Conservation (phyloP, 805 yeast species). For the Yarrowia sp. region DNA sequence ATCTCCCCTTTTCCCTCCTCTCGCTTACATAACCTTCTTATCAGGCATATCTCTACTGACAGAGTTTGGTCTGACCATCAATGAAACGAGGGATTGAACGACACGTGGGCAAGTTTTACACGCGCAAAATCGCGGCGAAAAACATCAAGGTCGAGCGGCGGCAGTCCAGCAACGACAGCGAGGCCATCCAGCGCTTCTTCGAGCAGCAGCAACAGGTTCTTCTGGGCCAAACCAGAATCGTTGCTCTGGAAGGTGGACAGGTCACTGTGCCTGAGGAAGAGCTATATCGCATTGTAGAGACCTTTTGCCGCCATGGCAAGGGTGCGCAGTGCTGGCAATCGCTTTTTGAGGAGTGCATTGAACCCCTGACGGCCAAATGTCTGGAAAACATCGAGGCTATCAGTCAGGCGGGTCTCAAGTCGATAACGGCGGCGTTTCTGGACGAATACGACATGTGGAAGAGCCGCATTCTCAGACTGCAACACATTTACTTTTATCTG, state of each 20-base stretch:
- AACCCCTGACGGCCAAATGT: conserved; percentile 14
- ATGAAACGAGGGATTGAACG: conserved; percentile 38
- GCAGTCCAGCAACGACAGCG: background rate
- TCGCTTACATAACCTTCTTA: background rate
- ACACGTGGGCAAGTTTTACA: conserved; percentile 32
- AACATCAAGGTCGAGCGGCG: conserved; percentile 38
- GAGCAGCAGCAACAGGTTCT: conserved; percentile 18
- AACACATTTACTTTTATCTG: conserved; percentile 23
- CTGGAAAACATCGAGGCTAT: conserved; percentile 9
- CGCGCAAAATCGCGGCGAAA: conserved; percentile 32
- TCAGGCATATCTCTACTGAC: background rate
- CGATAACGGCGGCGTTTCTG: conserved; percentile 18
- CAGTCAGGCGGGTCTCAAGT: conserved; percentile 4
- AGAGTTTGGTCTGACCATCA: background rate
- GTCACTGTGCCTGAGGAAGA: conserved; percentile 7
- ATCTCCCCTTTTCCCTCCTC: background rate
- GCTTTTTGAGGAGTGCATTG: background rate
- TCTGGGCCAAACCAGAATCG: background rate
- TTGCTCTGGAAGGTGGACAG: background rate
- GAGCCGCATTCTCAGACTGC: conserved; percentile 10
- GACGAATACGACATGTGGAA: conserved; percentile 31
- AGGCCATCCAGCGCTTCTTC: conserved; percentile 18
- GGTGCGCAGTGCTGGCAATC: conserved; percentile 27
- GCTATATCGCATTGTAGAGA: conserved; percentile 32
- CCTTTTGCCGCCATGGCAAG: conserved; percentile 22